These are phyloP conservation scores for Simplicillium sp. DNA, from an alignment of 2,329 filamentous ascomycete species.

Conservation along the genomic window DNA sequence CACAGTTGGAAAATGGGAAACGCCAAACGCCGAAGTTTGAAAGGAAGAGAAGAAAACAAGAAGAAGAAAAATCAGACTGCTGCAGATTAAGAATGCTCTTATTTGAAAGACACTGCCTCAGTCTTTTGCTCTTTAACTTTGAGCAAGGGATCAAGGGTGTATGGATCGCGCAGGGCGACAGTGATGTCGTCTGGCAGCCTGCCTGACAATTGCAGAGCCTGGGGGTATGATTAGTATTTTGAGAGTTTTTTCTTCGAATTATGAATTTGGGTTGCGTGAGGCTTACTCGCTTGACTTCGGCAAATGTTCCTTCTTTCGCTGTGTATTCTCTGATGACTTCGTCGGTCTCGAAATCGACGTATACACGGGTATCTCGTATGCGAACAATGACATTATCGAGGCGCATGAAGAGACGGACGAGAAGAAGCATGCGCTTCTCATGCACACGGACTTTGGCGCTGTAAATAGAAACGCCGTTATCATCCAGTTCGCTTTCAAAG, in stretches of 20 bases:
- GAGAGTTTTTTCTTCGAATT: neutral
- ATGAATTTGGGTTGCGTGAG: too few relatives aligned
- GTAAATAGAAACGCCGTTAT: constrained; percentile 88
- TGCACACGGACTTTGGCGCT: constrained; percentile 91
- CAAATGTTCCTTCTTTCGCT: constrained; percentile 74
- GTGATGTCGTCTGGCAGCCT: constrained; percentile 62
- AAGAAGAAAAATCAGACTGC: too few relatives aligned
- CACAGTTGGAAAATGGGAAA: too few relatives aligned
- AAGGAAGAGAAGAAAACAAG: too few relatives aligned
- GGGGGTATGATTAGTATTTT: constrained; percentile 1
- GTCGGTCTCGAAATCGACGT: constrained; percentile 74
- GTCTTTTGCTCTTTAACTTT: constrained; percentile 59
- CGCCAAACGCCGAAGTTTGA: too few relatives aligned
- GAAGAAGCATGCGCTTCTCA: constrained; percentile 75
- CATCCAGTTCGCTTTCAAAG: constrained; percentile 95
- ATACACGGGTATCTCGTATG: constrained; percentile 82
- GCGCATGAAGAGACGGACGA: constrained; percentile 84
- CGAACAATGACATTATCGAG: constrained; percentile 83
- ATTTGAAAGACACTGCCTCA: constrained; percentile 31
- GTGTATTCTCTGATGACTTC: constrained; percentile 85
- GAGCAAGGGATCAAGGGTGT: constrained; percentile 60
- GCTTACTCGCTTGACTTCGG: constrained; percentile 61
- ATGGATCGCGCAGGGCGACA: constrained; percentile 69
- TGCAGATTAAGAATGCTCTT: too few relatives aligned
- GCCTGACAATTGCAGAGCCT: constrained; percentile 41